A percentile compares a stretch with the other conserved stretches of the same genome.
These are phyloP conservation scores for Coccomyxa sp. DNA, from an alignment of 139 green algal species.

Conservation along the genomic window DNA sequence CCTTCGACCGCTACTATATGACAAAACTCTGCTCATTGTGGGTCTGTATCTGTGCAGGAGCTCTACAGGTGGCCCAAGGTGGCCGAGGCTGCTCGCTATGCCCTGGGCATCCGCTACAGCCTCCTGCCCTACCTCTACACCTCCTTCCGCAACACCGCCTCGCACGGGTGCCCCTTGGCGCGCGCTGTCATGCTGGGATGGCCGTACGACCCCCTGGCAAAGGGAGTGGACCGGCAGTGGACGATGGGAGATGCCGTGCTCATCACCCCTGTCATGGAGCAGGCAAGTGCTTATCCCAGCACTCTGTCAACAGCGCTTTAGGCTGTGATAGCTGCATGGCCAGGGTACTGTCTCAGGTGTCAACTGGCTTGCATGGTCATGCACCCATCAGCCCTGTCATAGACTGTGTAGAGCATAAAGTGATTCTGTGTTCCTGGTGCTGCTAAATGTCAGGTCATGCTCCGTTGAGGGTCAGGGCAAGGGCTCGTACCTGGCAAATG, in stretches of 20 bases:
- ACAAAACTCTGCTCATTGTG: neutral
- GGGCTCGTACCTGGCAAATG: too few species aligned
- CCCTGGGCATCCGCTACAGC: conserved; percentile 58
- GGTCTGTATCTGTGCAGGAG: conserved; percentile 39
- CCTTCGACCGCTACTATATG: too few species aligned
- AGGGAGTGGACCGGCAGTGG: conserved; percentile 42
- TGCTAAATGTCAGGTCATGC: too few species aligned
- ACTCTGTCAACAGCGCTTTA: too few species aligned
- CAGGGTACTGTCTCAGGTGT: neutral
- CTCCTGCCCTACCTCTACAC: conserved; percentile 73
- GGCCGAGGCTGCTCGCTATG: conserved; percentile 33
- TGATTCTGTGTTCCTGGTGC: too few species aligned
- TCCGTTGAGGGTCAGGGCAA: too few species aligned
- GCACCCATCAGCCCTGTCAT: neutral
- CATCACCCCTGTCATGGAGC: conserved; percentile 56
- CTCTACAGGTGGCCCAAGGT: conserved; percentile 67
- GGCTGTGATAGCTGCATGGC: neutral
- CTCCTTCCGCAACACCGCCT: conserved; percentile 27
- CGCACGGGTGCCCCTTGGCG: conserved; percentile 50
- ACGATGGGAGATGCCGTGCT: conserved; percentile 59
- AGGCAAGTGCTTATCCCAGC: too few species aligned
- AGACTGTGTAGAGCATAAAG: too few species aligned
- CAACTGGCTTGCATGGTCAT: neutral
- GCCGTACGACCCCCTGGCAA: conserved; percentile 23
- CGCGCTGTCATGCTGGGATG: conserved; percentile 56